These are phyloP conservation scores for Fusarium lateritium DNA, from an alignment of 2,329 filamentous ascomycete genomes.

Conservation along the genomic window DNA sequence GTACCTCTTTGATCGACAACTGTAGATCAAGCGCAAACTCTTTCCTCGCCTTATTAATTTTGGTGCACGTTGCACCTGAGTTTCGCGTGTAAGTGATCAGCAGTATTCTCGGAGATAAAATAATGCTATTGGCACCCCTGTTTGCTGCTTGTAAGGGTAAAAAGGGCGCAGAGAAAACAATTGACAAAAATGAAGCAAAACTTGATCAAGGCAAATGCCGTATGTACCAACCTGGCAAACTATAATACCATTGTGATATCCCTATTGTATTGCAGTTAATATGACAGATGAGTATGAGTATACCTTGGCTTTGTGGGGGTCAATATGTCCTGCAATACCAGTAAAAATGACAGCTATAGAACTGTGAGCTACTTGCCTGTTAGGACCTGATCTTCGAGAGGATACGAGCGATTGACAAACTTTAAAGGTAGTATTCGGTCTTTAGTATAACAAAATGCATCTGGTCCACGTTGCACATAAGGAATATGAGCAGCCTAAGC, in stretches of 20 bases:
- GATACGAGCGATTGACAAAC: slow-evolving; percentile 18
- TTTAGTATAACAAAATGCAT: slow-evolving; percentile 5
- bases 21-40: slow-evolving; percentile 31
- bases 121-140: slow-evolving; percentile 11
- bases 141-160: neutral
- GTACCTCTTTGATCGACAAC: slow-evolving; percentile 24
- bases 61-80: slow-evolving; percentile 16
- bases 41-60: slow-evolving; percentile 5
- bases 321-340: slow-evolving; percentile 15
- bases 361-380: neutral
- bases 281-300: slow-evolving; percentile 18
- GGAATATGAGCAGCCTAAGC: slow-evolving; percentile 7
- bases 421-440: slow-evolving; percentile 27
- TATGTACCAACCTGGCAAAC: slow-evolving; percentile 7
- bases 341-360: slow-evolving; percentile 3
- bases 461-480: neutral
- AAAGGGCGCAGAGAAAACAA: neutral
- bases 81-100: slow-evolving; percentile 31
- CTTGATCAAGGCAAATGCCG: neutral
- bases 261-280: slow-evolving; percentile 21
- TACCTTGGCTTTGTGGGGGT: slow-evolving; percentile 4
- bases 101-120: slow-evolving; percentile 23
- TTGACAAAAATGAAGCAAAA: slow-evolving; percentile 11
- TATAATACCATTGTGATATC: slow-evolving; percentile 15
- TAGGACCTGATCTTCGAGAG: neutral